Base-by-base conservation (phyloP, 176 grass and related monocot genomes). In the Miscanthus lutarioriparius region DNA sequence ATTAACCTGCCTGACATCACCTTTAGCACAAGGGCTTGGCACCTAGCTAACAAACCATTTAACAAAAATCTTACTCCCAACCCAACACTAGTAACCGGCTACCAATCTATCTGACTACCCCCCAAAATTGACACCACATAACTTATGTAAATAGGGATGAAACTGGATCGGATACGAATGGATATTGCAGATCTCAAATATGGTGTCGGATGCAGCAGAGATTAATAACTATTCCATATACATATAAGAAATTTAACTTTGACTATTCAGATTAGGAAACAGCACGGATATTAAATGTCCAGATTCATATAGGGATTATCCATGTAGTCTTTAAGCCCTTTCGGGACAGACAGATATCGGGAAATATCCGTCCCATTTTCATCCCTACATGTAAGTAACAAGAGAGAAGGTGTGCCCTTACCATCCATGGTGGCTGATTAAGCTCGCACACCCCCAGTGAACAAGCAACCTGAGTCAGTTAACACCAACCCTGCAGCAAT, bases 391-490 rank as follows among this genome's bases (percentile, higher is more conserved):
- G 30, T 51, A 70, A 74, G 3, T 6, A 32, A 33, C 27, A 64
- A 22, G 3, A 58, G 58, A 48, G 27, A 2, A 8, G 66, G 26
- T 1, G 19, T 6, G 38, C 7, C 11, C 69, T 23, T 86, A 90
- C 88, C 84, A 83, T 90, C 88, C 88, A 90, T 90, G 74, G 74
- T 58, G 27, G 8, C 79, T 37, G 64, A 77, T 47, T 75, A 72
- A 56, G 20, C 38, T 77, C 33, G 62, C 56, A 82, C 20, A 4
- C 72, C 13, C 12, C 5, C 64, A 27, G 12, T 20, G 10, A 49
- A 35, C 20, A 86, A 90, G 45, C 17, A 86, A 76, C 15, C 43
- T 22, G 35, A 54, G 36, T 33, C 14, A 39, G 54, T 22, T 41
- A 70, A 72, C 8, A 15, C 17, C 10, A 72, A 82, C 20, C 83